Percentiles rank a stretch among this genome's conserved stretches.
These are phyloP conservation scores for Trichosanthes truncata DNA, from an alignment of 306 rosid genomes.

Conservation along the genomic window DNA sequence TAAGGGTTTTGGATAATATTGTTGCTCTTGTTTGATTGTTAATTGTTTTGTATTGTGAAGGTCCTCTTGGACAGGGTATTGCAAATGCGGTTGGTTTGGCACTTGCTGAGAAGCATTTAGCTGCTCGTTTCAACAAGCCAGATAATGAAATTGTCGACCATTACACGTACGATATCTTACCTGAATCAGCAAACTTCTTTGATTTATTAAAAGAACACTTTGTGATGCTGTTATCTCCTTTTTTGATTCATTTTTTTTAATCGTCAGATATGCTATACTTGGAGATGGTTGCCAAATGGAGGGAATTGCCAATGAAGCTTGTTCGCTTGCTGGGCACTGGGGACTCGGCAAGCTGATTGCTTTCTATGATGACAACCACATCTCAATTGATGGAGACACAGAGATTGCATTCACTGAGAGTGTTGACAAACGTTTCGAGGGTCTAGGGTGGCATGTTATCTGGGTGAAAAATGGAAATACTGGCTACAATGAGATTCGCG, in stretches of 20 bases:
- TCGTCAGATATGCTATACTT: conserved; percentile 53
- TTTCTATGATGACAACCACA: conserved; percentile 96
- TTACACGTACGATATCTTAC: conserved; percentile 54
- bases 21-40: neutral
- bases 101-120: conserved; percentile 95
- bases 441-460: conserved; percentile 93
- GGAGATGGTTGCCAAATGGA: conserved; percentile 99
- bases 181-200: neutral
- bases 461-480: conserved; percentile 98
- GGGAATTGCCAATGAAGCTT: conserved; percentile 84
- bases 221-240: conserved; percentile 28
- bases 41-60: conserved; percentile 28
- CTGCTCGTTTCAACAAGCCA: conserved; percentile 91
- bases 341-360: conserved; percentile 93
- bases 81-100: conserved; percentile 98
- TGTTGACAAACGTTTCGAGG: conserved; percentile 81
- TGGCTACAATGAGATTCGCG: conserved; percentile 87
- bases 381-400: conserved; percentile 92
- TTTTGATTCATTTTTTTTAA: neutral
- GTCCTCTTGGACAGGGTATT: conserved; percentile 99
- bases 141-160: conserved; percentile 82
- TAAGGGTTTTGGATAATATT: neutral
- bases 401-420: conserved; percentile 90
- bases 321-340: conserved; percentile 98
- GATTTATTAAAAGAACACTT: conserved; percentile 60